Conservation (phyloP, 352 stramenopile genomes). For the Globisporangium lucens region DNA sequence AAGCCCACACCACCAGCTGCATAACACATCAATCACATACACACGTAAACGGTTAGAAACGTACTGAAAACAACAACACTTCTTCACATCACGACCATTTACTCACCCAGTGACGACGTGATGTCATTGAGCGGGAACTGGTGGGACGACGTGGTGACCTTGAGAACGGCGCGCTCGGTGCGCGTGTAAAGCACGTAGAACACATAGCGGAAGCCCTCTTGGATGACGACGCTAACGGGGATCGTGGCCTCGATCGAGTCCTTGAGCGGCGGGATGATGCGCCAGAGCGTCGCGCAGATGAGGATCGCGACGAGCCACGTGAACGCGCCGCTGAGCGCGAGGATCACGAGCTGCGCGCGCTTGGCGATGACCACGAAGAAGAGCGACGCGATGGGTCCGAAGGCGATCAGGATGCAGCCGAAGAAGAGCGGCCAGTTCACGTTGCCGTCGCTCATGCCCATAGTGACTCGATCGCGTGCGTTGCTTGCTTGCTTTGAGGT, state of each 20-base stretch:
- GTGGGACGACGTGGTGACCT: constrained; percentile 71
- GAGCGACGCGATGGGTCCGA: constrained; percentile 65
- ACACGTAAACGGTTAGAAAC: background rate
- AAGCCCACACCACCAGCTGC: constrained; percentile 79
- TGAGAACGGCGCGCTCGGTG: constrained; percentile 68
- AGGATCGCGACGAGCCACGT: constrained; percentile 81
- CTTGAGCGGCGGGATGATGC: constrained; percentile 72
- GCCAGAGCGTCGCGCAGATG: constrained; percentile 70
- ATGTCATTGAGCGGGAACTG: constrained; percentile 84
- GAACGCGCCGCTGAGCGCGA: constrained; percentile 78
- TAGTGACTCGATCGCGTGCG: constrained; percentile 18
- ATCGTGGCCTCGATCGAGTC: constrained; percentile 74
- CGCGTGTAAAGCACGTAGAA: constrained; percentile 81
- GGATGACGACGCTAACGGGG: constrained; percentile 58
- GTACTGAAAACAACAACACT: background rate
- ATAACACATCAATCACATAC: constrained; percentile 3
- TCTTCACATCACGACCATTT: background rate
- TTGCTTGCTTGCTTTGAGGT: background rate
- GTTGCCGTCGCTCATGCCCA: constrained; percentile 62
- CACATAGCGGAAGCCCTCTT: constrained; percentile 61
- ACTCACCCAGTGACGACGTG: constrained; percentile 66
- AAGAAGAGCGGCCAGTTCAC: constrained; percentile 87
- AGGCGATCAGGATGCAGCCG: constrained; percentile 76
- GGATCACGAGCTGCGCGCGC: constrained; percentile 81
- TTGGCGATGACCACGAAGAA: constrained; percentile 81